Base-by-base conservation (phyloP, 306 rosid species). In the Citrullus colocynthis region DNA sequence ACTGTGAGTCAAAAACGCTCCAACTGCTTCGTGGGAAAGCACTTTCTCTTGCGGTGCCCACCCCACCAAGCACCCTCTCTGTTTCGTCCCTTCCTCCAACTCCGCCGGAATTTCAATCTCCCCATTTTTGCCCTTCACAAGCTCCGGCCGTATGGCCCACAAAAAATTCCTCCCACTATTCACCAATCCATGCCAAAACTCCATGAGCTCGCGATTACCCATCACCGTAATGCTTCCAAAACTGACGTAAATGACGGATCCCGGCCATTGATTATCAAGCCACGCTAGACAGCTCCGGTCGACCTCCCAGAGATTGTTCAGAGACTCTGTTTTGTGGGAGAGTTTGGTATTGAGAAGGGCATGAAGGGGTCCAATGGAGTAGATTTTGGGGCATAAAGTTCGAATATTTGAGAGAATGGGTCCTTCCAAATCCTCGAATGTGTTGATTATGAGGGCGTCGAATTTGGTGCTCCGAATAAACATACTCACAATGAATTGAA, bases 21-120 rank as follows among this genome's bases (percentile, higher is more conserved):
- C 87, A 12, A 85, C 69, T 0, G 84, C 71, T 54, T n/a, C 60
- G 21, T 87, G 90, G 20, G 82, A 81, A 44, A 81, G 9, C 5
- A 83, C 86, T 72, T 81, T 63, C 56, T 81, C 83, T 16, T 83
- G 85, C 0, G 86, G 85, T 2, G 82, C 87, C 87, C 91, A 85
- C 2, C 52, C 81, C 81, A 83, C 86, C 6, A 84, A 13, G 6
- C 37, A 54, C 60, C 86, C 90, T 13, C 77, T 78, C 10, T 85
- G 65, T 55, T 76, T 76, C 1, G 86, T 78, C 1, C 72, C 85
- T 24, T 52, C 24, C 18, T 75, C 78, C 48, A 85, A 57, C 66
- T 81, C 82, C 57, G 2, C 9, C 0, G 78, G 76, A 3, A 39
- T 60, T 56, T 67, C 57, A 1, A 12, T 15, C 13, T 14, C 81